These are phyloP conservation scores for Mortierella sp. DNA, from an alignment of 371 early-diverging fungal species.

Conservation along the genomic window DNA sequence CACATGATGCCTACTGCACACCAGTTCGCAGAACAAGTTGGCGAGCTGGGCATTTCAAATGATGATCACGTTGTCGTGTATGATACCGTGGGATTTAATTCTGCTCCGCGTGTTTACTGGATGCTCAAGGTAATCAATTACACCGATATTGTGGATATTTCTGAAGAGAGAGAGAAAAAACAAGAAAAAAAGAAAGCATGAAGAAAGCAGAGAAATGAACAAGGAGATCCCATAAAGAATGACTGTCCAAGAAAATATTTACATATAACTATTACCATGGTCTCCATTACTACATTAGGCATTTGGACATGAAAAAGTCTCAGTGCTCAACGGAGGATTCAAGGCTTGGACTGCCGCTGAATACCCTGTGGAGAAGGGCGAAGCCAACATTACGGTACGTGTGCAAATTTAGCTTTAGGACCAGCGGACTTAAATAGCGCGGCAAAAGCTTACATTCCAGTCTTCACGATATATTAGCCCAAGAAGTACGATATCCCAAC, in stretches of 20 bases:
- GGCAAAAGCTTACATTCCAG: not conserved
- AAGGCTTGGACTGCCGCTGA: constrained; percentile 80
- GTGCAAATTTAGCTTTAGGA: not conserved
- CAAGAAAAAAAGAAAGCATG: not conserved
- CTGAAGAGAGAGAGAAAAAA: not conserved
- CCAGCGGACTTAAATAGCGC: not conserved
- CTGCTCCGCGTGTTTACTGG: constrained; percentile 87
- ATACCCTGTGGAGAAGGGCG: constrained; percentile 63
- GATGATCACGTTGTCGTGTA: constrained; percentile 84
- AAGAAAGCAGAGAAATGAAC: not conserved
- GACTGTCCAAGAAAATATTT: not conserved
- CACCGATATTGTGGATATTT: not conserved
- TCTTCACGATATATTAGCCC: constrained; percentile 38
- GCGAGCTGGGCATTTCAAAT: constrained; percentile 76
- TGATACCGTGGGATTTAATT: constrained; percentile 76
- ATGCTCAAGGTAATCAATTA: constrained; percentile 72
- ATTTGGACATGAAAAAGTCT: constrained; percentile 88
- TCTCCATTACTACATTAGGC: constrained; percentile 50
- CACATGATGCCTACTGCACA: constrained; percentile 84
- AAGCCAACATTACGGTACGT: constrained; percentile 39
- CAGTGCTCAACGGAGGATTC: constrained; percentile 92
- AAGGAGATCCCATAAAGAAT: too few relatives aligned
- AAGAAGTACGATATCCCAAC: constrained; percentile 61
- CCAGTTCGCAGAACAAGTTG: constrained; percentile 72
- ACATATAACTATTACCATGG: not conserved